phyloP scores from a whole-genome alignment of 176 grass and related monocot genomes.

The maize (Zea mays) region DNA sequence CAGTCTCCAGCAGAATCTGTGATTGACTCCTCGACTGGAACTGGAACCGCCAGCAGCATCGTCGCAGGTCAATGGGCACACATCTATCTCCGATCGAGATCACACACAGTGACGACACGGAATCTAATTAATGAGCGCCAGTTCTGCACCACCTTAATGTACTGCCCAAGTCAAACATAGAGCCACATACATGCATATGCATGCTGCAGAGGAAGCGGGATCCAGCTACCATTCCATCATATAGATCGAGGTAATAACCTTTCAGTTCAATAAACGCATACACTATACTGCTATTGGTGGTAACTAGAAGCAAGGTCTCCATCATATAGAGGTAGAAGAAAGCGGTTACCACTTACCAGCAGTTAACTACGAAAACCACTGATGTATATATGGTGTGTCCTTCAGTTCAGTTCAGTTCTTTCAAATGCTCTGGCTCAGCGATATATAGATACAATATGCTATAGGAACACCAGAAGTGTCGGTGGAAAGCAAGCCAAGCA shows the following conservation, averaged over 20 bases:
- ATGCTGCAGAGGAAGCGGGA: neutral
- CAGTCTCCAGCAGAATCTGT: neutral
- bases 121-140: conserved; percentile 49
- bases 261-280: neutral
- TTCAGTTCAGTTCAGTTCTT: no score
- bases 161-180: conserved; percentile 26
- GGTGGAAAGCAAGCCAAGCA: no score
- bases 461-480: no score
- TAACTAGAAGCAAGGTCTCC: neutral
- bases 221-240: neutral
- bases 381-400: no score
- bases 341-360: no score
- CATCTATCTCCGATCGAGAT: conserved; percentile 34
- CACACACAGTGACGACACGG: neutral
- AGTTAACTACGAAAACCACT: no score
- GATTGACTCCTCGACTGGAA: conserved; percentile 3
- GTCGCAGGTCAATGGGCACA: conserved; percentile 21
- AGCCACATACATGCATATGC: conserved; percentile 28
- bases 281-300: neutral
- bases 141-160: neutral
- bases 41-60: no score
- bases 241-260: no score
- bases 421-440: no score
- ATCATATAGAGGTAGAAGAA: no score
- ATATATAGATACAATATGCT: no score